These are phyloP conservation scores for Pyricularia pennisetigena DNA, from an alignment of 2,329 filamentous ascomycete species.

Conservation along the genomic window DNA sequence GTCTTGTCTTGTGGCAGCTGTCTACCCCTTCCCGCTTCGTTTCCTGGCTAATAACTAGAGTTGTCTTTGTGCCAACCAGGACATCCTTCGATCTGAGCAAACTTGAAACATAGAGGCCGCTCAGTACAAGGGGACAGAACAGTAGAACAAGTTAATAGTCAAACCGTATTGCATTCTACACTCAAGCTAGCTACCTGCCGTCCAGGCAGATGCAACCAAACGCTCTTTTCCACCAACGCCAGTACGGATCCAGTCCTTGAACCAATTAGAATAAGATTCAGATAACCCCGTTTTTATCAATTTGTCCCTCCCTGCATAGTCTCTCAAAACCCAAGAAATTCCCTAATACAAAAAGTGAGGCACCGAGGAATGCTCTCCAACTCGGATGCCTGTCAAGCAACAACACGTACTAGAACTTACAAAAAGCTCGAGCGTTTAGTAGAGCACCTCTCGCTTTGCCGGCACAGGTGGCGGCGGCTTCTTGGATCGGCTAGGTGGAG, in stretches of 20 bases:
- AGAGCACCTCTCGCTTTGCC: conserved; percentile 21
- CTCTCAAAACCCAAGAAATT: background rate
- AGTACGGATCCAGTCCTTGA: background rate
- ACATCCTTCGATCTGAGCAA: no score
- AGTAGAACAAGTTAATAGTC: background rate
- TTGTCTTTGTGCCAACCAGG: no score
- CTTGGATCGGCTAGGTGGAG: conserved; percentile 37
- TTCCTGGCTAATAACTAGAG: no score
- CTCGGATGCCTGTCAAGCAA: background rate
- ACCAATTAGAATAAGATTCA: background rate
- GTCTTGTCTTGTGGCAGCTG: background rate
- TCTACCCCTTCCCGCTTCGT: background rate
- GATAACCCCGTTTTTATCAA: background rate
- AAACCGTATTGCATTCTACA: background rate
- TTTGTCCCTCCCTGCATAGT: background rate
- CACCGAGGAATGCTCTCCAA: background rate
- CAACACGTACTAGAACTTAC: background rate
- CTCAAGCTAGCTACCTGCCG: background rate
- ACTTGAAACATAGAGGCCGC: background rate
- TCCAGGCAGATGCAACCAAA: background rate
- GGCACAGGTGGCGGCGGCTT: conserved; percentile 46
- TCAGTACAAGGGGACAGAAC: background rate
- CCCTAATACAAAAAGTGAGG: background rate
- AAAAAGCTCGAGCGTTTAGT: conserved; percentile 9
- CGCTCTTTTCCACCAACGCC: background rate